Evolutionary conservation across 164 flowering plant species (phyloP).

Genomic region (Chimonanthus praecox): DNA sequence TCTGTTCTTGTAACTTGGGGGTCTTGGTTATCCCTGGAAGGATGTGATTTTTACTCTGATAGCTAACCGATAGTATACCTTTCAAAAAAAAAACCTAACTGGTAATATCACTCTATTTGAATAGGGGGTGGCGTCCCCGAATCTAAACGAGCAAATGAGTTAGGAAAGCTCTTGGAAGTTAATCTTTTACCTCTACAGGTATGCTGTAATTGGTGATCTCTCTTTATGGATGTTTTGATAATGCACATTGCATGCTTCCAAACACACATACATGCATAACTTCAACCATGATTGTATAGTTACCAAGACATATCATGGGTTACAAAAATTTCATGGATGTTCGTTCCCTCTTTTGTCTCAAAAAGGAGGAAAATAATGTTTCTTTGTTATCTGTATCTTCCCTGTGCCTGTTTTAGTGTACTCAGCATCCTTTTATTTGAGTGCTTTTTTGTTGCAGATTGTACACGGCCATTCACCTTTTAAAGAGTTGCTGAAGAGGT

Average conservation of each 20-base stretch:
- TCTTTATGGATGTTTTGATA: background rate
- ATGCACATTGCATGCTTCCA: background rate
- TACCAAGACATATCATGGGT: too few species aligned
- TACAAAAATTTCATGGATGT: background rate
- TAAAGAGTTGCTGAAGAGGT: constrained; percentile 57
- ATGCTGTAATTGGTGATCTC: background rate
- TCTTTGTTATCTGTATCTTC: background rate
- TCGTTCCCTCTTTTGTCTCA: background rate
- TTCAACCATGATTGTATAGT: background rate
- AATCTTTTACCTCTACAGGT: constrained; percentile 65
- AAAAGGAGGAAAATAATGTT: too few species aligned
- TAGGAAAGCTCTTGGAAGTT: constrained; percentile 54
- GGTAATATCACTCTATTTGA: background rate
- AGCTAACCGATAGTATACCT: background rate
- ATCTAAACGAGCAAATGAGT: constrained; percentile 62
- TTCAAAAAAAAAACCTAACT: background rate
- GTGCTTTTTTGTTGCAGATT: constrained; percentile 41
- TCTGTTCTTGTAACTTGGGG: background rate
- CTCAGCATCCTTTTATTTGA: background rate
- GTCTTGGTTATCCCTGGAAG: background rate
- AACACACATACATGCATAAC: background rate
- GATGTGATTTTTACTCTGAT: background rate
- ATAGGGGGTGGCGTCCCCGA: constrained; percentile 85
- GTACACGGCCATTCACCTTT: constrained; percentile 84
- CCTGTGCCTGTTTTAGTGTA: background rate